A percentile compares a stretch with the other conserved stretches of the same genome.
Conservation (phyloP, 257 asterid species). For the Phtheirospermum japonicum region DNA sequence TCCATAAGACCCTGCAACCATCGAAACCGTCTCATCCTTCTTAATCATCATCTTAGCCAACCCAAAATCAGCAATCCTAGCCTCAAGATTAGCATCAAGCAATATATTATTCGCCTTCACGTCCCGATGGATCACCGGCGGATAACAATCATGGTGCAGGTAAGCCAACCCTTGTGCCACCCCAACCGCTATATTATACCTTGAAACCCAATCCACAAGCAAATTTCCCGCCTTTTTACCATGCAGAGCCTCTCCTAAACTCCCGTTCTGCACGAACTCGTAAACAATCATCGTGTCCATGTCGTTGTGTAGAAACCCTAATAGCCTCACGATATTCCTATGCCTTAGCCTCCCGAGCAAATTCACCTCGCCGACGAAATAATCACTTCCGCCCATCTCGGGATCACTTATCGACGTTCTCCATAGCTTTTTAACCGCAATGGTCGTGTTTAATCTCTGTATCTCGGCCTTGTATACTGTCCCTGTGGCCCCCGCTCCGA, state of each 20-base stretch:
- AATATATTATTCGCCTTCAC: slow-evolving; percentile 56
- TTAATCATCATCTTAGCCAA: slow-evolving; percentile 46
- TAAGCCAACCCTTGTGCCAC: slow-evolving; percentile 61
- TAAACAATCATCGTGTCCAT: slow-evolving; percentile 45
- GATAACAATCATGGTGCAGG: slow-evolving; percentile 67
- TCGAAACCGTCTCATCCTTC: slow-evolving; percentile 48
- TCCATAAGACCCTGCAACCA: slow-evolving; percentile 74
- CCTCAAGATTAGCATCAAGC: slow-evolving; percentile 47
- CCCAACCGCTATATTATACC: slow-evolving; percentile 56
- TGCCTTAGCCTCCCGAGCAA: slow-evolving; percentile 60
- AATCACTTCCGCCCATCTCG: slow-evolving; percentile 50
- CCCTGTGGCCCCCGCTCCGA: slow-evolving; percentile 78
- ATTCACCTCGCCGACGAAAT: slow-evolving; percentile 66
- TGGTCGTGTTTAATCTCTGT: slow-evolving; percentile 40
- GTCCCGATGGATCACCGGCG: slow-evolving; percentile 54
- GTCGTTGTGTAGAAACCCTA: slow-evolving; percentile 69
- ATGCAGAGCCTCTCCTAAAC: slow-evolving; percentile 52
- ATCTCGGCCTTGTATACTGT: slow-evolving; percentile 62
- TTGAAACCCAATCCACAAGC: slow-evolving; percentile 44
- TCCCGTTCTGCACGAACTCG: slow-evolving; percentile 54
- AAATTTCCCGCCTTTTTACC: slow-evolving; percentile 24
- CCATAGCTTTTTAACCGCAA: slow-evolving; percentile 73
- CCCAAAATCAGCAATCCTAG: slow-evolving; percentile 61
- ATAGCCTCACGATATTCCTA: slow-evolving; percentile 55
- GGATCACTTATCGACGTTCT: slow-evolving; percentile 53